Base-by-base conservation (phyloP, 768 basidiomycete genomes). In the Collybia sordida region DNA sequence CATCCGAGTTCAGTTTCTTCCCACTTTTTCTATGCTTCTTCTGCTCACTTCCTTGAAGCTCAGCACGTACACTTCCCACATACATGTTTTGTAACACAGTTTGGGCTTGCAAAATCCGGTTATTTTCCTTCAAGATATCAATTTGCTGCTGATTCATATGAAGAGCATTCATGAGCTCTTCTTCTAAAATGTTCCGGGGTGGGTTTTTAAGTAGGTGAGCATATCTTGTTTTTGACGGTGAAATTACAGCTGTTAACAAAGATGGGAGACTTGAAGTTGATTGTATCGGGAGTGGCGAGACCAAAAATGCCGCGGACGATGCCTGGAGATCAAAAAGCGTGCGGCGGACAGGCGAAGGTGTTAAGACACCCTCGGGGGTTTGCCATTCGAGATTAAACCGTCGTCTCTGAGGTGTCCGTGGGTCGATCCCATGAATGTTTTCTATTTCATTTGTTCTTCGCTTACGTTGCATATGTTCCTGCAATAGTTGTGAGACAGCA, bases 11-110 rank as follows among this genome's bases (percentile, higher is more conserved):
- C 5, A 63, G 51, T 23, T 52, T 51, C 4, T 48, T 50, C 17
- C 28, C 56, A 28, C 55, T 53, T 46, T 55, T 55, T n/a, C n/a
- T n/a, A n/a, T n/a, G n/a, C 25, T 55, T 58, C 36, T 36, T 35
- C 46, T 64, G 54, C 49, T 64, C 59, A 21, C 58, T 45, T 19
- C 51, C 52, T 24, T 47, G 54, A 23, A 64, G 58, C 46, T 64
- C 55, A 24, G 49, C 41, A 9, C 54, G 40, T 18, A 64, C 44
- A 11, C 48, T 37, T 24, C 52, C 53, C 7, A 40, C 31, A 35
- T 65, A 64, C 21, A 44, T 50, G 8, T 24, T 28, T 1, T 42
- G 42, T 23, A 43, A 38, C 19, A 34, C 21, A 14, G 17, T 43
- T 19, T 35, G 35, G 2, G 39, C 39, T 44, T 42, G 49, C 42